Evolutionary conservation across 257 asterid genomes (phyloP), one percentile per base, ranked within the genome.

Genomic region (Nicotiana tomentosiformis): DNA sequence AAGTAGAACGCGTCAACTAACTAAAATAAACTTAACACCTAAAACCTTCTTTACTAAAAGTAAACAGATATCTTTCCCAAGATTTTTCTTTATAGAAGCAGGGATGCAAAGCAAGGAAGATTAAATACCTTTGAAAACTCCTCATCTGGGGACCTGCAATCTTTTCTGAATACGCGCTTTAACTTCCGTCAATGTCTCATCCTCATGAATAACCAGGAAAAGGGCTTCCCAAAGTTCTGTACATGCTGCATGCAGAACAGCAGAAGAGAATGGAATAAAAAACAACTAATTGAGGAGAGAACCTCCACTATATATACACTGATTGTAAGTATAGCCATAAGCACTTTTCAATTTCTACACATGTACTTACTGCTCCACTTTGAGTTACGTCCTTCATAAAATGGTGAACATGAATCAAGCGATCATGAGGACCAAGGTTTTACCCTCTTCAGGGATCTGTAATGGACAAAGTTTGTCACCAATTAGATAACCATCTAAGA

Each of bases 401-500:
- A 66, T 85, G 87, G 79, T 82, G 82, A 82, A 82, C 87, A 77
- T 85, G 87, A 81, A 85, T 85, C 78, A 85, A 53, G 17, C 87
- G 87, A 77, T 85, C 85, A 56, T 77, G 83, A 55, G 85, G 85
- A 65, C 87, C 87, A 69, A 85, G 81, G 81, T 82, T 81, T 37
- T 81, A 81, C 53, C 87, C 76, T 84, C 87, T 57, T 81, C 87
- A 3, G 87, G 87, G 65, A 85, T 82, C 87, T 85, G 83, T 30
- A 39, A 26, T 60, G 53, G 43, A 35, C 53, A 81, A 78, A 57
- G 37, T 10, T 78, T 5, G 55, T 10, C 56, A 32, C 17, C 37
- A 77, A 30, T n/a, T 55, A 32, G 53, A 77, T 32, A 17, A 77
- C 20, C 56, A 78, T 32, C 55, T 10, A 33, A 57, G 55, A 56